Evolutionary conservation across 2,329 filamentous ascomycete species (phyloP).

Genomic region (Seiridium cupressi): DNA sequence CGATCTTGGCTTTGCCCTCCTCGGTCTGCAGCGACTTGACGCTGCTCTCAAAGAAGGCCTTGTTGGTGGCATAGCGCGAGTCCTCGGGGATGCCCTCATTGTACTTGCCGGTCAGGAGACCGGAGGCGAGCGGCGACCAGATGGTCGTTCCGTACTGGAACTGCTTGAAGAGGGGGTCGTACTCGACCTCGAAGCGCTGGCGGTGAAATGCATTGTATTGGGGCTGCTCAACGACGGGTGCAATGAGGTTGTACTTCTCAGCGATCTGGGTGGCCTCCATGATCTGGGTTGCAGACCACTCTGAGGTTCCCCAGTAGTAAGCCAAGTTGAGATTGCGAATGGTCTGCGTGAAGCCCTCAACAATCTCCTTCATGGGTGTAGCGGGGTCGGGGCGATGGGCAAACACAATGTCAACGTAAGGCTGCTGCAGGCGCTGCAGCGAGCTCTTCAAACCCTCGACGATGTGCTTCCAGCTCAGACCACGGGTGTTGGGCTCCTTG

Average conservation of each 20-base stretch:
- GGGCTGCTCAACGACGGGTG: slow-evolving; percentile 43
- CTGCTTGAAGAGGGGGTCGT: slow-evolving; percentile 54
- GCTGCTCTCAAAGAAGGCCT: slow-evolving; percentile 59
- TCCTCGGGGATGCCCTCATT: slow-evolving; percentile 61
- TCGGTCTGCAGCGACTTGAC: slow-evolving; percentile 59
- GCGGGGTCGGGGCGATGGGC: slow-evolving; percentile 58
- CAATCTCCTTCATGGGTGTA: slow-evolving; percentile 62
- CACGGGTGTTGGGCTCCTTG: slow-evolving; percentile 55
- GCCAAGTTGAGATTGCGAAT: slow-evolving; percentile 51
- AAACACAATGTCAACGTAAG: slow-evolving; percentile 66
- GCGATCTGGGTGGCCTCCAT: slow-evolving; percentile 54
- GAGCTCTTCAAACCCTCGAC: slow-evolving; percentile 57
- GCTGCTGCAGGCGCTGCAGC: slow-evolving; percentile 56
- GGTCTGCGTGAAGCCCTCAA: slow-evolving; percentile 47
- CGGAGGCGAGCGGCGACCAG: slow-evolving; percentile 49
- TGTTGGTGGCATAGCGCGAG: slow-evolving; percentile 61
- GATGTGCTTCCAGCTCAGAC: slow-evolving; percentile 49
- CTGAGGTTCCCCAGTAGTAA: slow-evolving; percentile 60
- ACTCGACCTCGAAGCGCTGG: slow-evolving; percentile 61
- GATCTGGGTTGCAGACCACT: slow-evolving; percentile 60
- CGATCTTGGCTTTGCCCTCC: slow-evolving; percentile 52
- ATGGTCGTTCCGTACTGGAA: slow-evolving; percentile 54
- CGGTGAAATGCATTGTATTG: slow-evolving; percentile 63
- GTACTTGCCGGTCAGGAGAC: slow-evolving; percentile 63
- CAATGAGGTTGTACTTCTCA: slow-evolving; percentile 58